These are phyloP conservation scores for Fraxinus sp. DNA, from an alignment of 305 asterid genomes.

Conservation along the genomic window DNA sequence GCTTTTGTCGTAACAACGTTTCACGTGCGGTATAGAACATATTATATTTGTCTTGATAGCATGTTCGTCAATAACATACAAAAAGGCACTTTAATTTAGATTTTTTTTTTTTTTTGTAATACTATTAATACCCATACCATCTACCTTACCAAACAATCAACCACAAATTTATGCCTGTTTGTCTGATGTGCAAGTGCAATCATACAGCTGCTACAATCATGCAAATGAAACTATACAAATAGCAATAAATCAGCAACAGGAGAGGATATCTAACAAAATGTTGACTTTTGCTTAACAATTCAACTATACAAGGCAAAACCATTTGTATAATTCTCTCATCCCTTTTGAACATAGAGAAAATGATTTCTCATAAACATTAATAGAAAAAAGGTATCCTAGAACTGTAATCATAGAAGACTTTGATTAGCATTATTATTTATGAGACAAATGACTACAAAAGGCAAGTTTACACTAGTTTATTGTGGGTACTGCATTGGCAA, in stretches of 20 bases:
- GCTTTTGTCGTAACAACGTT: neutral
- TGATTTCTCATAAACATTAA: neutral
- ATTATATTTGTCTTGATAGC: neutral
- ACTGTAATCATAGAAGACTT: conserved; percentile 19
- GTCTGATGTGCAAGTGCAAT: neutral
- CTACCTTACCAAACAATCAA: neutral
- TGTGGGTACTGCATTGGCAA: conserved; percentile 9
- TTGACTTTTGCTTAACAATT: neutral
- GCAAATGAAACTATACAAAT: neutral
- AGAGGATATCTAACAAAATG: neutral
- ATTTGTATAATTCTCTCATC: neutral
- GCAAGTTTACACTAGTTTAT: conserved; percentile 7
- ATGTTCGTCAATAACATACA: neutral
- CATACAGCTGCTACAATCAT: neutral
- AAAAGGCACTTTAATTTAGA: neutral
- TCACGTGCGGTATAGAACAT: neutral
- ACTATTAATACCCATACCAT: neutral
- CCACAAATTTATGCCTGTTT: neutral
- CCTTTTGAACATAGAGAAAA: conserved; percentile 1
- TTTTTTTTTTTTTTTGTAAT: neutral
- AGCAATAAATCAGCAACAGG: neutral
- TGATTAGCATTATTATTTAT: conserved; percentile 8
- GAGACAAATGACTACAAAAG: conserved; percentile 20
- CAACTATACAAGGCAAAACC: conserved; percentile 14
- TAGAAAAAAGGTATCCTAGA: neutral